Evolutionary conservation across 2,329 filamentous ascomycete species (phyloP), one percentile per base, ranked within the genome.

Genomic region (Colletotrichum sp.): DNA sequence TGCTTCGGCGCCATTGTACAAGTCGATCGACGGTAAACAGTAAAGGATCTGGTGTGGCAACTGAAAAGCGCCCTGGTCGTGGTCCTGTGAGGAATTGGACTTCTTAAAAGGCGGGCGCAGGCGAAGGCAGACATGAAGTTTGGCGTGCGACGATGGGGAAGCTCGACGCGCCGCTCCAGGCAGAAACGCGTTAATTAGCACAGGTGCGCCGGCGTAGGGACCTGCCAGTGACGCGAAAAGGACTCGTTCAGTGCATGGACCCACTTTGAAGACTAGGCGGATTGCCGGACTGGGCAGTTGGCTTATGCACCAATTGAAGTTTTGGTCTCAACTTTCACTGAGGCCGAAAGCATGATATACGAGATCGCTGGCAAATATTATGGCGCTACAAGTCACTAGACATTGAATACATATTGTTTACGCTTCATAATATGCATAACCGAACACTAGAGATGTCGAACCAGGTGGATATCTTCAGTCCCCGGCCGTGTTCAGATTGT

Each of bases 1-100:
- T 98, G 95, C 84, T 95, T 96, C 59, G 87, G 87, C 79, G 88
- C 87, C 86, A 89, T 89, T 59, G 59, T 71, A 79, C 79, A 18
- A 24, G 30, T 13, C n/a, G 62, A 24, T 36, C n/a, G 70, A 63
- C 8, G 52, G 21, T 44, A 32, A 26, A 71, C 30, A 30, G 39
- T 39, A 49, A 63, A 62, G 24, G 64, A 18, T 72, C 64, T 75
- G 28, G 18, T 21, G 8, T 57, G 12, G 16, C 65, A 39, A 36
- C 36, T 57, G 64, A 10, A 68, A 21, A 67, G 63, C 68, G 66
- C 70, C 39, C 44, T 55, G 44, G 36, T 10, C 63, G 36, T 64
- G 62, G 65, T 69, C 64, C 69, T 67, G 52, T 26, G 52, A 71
- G 60, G 44, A 52, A 59, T 69, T 78, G 75, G 18, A 28, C 44